These are phyloP conservation scores for Trichosanthes cucumerina DNA, from an alignment of 306 rosid species.

Conservation along the genomic window DNA sequence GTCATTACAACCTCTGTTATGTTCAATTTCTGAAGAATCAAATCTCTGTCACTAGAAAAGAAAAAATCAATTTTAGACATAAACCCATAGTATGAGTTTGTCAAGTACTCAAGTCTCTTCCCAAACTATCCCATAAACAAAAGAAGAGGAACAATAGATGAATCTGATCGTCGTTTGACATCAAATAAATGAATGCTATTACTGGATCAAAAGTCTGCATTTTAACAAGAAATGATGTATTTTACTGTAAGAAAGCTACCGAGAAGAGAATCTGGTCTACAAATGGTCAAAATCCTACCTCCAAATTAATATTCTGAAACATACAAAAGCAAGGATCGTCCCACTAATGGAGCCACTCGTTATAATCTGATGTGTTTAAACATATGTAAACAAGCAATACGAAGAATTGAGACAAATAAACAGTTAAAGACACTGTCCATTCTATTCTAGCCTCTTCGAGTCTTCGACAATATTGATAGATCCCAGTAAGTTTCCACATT, in stretches of 20 bases:
- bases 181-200: not conserved
- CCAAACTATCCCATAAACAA: not conserved
- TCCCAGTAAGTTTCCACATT: not conserved
- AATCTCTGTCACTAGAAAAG: not conserved
- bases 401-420: not conserved
- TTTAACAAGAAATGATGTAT: not conserved
- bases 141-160: not conserved
- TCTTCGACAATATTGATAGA: not conserved
- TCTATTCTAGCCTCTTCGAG: not conserved
- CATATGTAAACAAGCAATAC: not conserved
- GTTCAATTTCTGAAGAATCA: not conserved
- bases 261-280: not conserved
- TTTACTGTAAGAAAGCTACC: not conserved
- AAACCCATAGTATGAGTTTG: not conserved
- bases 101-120: not conserved
- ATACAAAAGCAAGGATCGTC: not conserved
- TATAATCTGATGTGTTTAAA: not conserved
- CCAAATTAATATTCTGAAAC: not conserved
- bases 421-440: not conserved
- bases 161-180: not conserved
- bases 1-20: slow-evolving; percentile 27
- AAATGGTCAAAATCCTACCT: not conserved
- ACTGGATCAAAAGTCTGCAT: not conserved
- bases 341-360: not conserved
- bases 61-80: not conserved